A percentile compares a stretch with the other conserved stretches of the same genome.
phyloP scores from a whole-genome alignment of 2,329 filamentous ascomycete genomes.

The Zymoseptoria pseudotritici region DNA sequence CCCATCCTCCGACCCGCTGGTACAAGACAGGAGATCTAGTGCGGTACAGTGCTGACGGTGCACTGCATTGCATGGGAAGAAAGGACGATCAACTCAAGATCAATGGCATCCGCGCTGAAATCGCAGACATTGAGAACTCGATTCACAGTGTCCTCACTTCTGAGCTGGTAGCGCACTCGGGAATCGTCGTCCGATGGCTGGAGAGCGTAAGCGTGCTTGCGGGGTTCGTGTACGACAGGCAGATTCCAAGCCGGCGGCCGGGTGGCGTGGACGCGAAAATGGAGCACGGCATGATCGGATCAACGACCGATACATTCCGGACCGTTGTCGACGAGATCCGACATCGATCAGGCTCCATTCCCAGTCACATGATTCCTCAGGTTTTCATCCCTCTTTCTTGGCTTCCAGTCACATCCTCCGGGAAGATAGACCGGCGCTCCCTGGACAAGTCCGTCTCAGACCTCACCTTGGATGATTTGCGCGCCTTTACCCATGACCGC shows the following conservation, averaged over 20 bases:
- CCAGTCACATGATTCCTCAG: background rate
- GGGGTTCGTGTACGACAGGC: no score
- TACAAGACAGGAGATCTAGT: constrained; percentile 57
- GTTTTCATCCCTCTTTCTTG: background rate
- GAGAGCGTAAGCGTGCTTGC: no score
- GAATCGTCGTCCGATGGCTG: no score
- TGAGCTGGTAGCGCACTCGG: no score
- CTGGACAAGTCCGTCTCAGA: no score
- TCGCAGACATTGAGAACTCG: constrained; percentile 41
- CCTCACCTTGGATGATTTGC: no score
- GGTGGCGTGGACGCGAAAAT: no score
- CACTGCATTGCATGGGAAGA: constrained; percentile 50
- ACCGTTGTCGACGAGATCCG: background rate
- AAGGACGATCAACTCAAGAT: constrained; percentile 58
- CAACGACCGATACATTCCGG: no score
- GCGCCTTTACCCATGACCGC: no score
- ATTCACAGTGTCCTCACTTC: background rate
- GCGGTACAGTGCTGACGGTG: constrained; percentile 45
- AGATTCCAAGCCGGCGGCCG: no score
- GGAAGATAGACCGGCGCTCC: background rate
- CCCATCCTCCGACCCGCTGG: constrained; percentile 1
- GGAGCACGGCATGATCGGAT: no score
- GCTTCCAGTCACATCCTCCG: background rate
- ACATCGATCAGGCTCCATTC: background rate
- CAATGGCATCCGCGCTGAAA: constrained; percentile 56